phyloP scores from a whole-genome alignment of 1,284 basidiomycete genomes.

The Bondarzewia mesenterica region DNA sequence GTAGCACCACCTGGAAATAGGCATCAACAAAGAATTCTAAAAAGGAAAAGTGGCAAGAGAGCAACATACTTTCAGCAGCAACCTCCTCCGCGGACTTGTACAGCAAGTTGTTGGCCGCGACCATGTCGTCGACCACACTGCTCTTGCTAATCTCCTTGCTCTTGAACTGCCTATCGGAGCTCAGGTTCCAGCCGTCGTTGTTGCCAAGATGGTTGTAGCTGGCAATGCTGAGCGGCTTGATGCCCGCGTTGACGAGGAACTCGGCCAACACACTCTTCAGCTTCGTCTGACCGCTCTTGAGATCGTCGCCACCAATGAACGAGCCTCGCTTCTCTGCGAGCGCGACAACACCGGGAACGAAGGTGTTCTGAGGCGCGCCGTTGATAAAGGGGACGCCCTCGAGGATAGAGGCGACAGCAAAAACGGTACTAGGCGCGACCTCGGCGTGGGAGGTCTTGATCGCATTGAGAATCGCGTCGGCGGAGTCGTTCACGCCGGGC shows the following conservation, averaged over 20 bases:
- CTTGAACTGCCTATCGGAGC: slow-evolving; percentile 91
- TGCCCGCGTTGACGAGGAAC: slow-evolving; percentile 98
- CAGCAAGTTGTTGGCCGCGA: slow-evolving; percentile 82
- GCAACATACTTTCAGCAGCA: slow-evolving; percentile 15
- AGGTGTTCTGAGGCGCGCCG: slow-evolving; percentile 98
- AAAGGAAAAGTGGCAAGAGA: background rate
- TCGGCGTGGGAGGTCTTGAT: slow-evolving; percentile 86
- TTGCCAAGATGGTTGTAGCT: slow-evolving; percentile 99
- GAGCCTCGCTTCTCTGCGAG: slow-evolving; percentile 86
- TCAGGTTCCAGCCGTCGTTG: slow-evolving; percentile 94
- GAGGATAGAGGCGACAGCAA: slow-evolving; percentile 93
- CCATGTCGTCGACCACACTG: slow-evolving; percentile 97
- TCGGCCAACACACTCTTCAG: slow-evolving; percentile 95
- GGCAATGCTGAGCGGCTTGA: slow-evolving; percentile 95
- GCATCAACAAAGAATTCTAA: background rate
- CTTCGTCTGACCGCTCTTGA: slow-evolving; percentile 94
- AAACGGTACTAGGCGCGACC: slow-evolving; percentile 92
- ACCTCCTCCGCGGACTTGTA: slow-evolving; percentile 73
- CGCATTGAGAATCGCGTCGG: slow-evolving; percentile 78
- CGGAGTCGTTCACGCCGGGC: slow-evolving; percentile 92
- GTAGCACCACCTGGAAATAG: background rate
- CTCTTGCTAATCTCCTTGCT: slow-evolving; percentile 98
- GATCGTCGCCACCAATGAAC: slow-evolving; percentile 97
- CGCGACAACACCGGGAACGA: slow-evolving; percentile 91
- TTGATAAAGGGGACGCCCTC: slow-evolving; percentile 96